Conservation (phyloP, 805 yeast species). For the Saccharomycopsis olivae region DNA sequence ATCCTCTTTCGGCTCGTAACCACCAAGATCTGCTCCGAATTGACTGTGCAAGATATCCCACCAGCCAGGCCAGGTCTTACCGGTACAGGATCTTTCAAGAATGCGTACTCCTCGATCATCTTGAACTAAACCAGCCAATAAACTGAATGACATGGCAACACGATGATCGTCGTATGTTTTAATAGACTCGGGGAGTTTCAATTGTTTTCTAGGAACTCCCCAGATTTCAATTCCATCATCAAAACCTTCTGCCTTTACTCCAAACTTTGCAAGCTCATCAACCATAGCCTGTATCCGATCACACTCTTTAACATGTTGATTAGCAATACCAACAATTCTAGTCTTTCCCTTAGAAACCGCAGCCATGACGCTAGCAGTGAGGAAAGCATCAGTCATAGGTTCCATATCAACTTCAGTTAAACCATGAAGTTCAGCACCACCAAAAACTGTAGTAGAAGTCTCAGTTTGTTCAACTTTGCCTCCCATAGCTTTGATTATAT, state of each 20-base stretch:
- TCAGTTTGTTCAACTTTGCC: constrained; percentile 77
- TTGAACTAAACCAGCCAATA: constrained; percentile 63
- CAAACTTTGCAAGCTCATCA: constrained; percentile 77
- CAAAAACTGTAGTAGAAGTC: constrained; percentile 83
- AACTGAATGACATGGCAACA: constrained; percentile 94
- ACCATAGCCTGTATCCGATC: constrained; percentile 95
- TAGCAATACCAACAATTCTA: constrained; percentile 88
- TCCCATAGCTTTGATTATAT: constrained; percentile 92
- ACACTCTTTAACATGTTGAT: constrained; percentile 96
- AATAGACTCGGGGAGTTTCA: constrained; percentile 51
- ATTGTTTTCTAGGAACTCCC: constrained; percentile 44
- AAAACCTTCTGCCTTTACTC: constrained; percentile 73
- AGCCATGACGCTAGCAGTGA: constrained; percentile 94
- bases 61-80: constrained; percentile 99
- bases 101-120: constrained; percentile 47
- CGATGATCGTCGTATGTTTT: constrained; percentile 90
- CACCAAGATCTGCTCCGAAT: constrained; percentile 58
- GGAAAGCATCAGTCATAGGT: constrained; percentile 98
- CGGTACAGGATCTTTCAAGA: constrained; percentile 84
- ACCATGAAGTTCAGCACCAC: constrained; percentile 56
- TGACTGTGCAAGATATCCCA: constrained; percentile 82
- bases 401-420: constrained; percentile 87
- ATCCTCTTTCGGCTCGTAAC: constrained; percentile 42
- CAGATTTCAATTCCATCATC: constrained; percentile 87
- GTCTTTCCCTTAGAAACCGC: constrained; percentile 73